Base-by-base conservation (phyloP, 78 protist species). In the Dictyostelium discoideum region DNA sequence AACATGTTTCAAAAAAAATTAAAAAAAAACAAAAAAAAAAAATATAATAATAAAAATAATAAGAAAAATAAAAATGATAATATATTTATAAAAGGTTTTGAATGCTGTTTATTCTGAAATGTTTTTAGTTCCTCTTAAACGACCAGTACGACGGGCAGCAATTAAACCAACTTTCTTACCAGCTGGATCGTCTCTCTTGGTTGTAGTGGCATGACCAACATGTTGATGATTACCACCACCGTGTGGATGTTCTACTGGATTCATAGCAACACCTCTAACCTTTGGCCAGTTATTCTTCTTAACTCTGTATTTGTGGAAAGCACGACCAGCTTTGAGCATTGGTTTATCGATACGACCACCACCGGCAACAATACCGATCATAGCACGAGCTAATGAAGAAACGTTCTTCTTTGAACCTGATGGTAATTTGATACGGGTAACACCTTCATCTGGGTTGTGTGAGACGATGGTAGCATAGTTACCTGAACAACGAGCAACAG, bases 151-250 rank as follows among this genome's bases (percentile, higher is more conserved):
- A 65, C 99, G 94, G 89, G 99, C 99, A 14, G 99, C 99, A 37
- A 99, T 99, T 83, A 99, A 99, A 97, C 99, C 99, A 89, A 97
- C 99, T 98, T 99, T 99, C 84, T 96, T 97, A 67, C 99, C 99
- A 57, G 99, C 97, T 32, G 99, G 97, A 13, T 97, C 42, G 86
- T 95, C 96, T 20, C 99, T 96, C 60, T 88, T 67, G 26, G 97
- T 97, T 26, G 99, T 99, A 20, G 99, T 89, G 24, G 99, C 99
- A 85, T 97, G 94, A 82, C 99, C 99, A 85, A 99, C 95, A 96
- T 99, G 99, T 98, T 99, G 99, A 90, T 99, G 99, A 96, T 99
- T 99, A 96, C 99, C 99, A 96, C 99, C 99, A 93, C 99, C 99
- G 93, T 97, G 98, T 65, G 99, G 99, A 84, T 99, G 99, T 92